phyloP scores from a whole-genome alignment of 2,329 filamentous ascomycete genomes.

The Xylariaceae sp. region DNA sequence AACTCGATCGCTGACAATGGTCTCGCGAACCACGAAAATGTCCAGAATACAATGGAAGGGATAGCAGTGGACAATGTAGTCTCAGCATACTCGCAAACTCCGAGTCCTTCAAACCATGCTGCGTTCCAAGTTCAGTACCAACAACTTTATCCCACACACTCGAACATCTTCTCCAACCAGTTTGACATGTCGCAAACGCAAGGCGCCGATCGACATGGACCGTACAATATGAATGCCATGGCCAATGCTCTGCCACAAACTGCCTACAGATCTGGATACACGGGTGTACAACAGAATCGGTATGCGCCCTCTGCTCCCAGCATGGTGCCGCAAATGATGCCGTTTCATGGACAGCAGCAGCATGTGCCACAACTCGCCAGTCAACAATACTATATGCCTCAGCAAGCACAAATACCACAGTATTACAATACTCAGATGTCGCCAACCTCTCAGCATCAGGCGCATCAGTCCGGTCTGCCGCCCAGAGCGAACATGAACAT shows the following conservation, averaged over 20 bases:
- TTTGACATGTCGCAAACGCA: conserved; percentile 38
- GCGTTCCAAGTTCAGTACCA: conserved; percentile 29
- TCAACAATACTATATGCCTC: conserved; percentile 47
- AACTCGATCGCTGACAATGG: conserved; percentile 28
- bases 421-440: conserved; percentile 41
- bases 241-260: conserved; percentile 40
- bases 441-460: conserved; percentile 32
- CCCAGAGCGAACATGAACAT: conserved; percentile 34
- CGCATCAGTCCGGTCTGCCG: conserved; percentile 30
- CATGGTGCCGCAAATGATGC: conserved; percentile 39
- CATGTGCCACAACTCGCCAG: conserved; percentile 36
- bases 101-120: conserved; percentile 19
- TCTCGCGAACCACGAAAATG: conserved; percentile 23
- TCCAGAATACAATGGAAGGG: conserved; percentile 18
- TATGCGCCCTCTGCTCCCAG: conserved; percentile 28
- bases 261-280: conserved; percentile 37
- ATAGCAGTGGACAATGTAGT: conserved; percentile 20
- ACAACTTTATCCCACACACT: conserved; percentile 30
- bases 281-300: conserved; percentile 31
- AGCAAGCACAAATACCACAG: conserved; percentile 39
- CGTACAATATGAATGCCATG: conserved; percentile 48
- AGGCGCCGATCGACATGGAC: conserved; percentile 28
- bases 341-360: conserved; percentile 35
- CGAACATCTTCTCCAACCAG: conserved; percentile 40
- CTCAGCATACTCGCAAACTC: conserved; percentile 17